These are phyloP conservation scores for Neurospora terricola DNA, from an alignment of 495 filamentous ascomycete genomes.

Conservation along the genomic window DNA sequence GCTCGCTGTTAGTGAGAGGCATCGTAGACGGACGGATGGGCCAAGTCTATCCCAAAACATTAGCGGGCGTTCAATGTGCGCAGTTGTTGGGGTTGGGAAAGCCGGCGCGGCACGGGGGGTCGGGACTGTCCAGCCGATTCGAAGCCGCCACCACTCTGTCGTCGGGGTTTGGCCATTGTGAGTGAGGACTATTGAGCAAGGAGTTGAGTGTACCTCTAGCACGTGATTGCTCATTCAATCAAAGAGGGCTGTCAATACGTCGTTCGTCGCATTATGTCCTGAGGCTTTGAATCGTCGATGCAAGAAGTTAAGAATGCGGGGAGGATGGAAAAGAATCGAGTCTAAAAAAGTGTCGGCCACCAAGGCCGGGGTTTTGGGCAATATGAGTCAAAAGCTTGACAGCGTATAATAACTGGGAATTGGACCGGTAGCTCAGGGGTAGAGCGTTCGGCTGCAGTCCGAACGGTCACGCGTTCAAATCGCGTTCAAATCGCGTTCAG, in stretches of 20 bases:
- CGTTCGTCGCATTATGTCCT: neutral
- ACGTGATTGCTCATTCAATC: neutral
- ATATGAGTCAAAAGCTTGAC: accelerated
- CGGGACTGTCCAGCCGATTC: neutral
- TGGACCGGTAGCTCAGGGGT: neutral
- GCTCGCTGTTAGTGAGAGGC: neutral
- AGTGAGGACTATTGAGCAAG: neutral
- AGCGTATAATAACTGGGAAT: neutral
- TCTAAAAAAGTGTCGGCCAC: neutral
- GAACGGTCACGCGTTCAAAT: neutral
- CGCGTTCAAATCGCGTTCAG: no score
- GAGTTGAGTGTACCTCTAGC: neutral
- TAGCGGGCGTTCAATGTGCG: neutral
- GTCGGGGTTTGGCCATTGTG: neutral
- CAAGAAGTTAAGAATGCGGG: neutral
- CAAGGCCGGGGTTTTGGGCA: neutral
- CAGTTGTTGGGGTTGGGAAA: neutral
- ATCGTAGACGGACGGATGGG: constrained; percentile 46
- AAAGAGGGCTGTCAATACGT: neutral
- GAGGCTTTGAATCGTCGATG: neutral
- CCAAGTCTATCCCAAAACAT: constrained; percentile 59
- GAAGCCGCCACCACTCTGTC: neutral
- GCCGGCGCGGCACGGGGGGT: neutral
- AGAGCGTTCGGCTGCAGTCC: neutral
- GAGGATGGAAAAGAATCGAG: neutral